A percentile compares a stretch with the other conserved stretches of the same genome.
Conservation (phyloP, 176 grass and related monocot genomes). For the Lolium perenne region DNA sequence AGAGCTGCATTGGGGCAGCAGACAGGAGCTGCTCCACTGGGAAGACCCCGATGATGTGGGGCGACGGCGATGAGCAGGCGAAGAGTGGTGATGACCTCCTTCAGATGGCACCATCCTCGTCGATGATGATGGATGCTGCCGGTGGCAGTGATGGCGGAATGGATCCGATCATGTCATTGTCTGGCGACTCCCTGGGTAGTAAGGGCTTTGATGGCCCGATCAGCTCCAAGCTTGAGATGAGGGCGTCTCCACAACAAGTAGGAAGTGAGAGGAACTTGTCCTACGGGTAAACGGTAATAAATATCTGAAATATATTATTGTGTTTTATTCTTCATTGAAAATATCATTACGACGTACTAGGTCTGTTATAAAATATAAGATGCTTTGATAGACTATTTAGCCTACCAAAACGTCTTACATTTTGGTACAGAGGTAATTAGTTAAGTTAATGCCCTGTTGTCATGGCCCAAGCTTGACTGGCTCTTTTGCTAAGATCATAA, state of each 20-base stretch:
- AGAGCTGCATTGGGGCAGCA: slow-evolving; percentile 38
- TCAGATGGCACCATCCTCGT: slow-evolving; percentile 41
- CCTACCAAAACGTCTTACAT: no score
- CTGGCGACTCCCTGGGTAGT: slow-evolving; percentile 55
- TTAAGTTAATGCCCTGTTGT: slow-evolving; percentile 36
- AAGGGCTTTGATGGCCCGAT: slow-evolving; percentile 55
- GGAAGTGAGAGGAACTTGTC: slow-evolving; percentile 73
- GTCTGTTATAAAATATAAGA: no score
- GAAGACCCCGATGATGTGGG: slow-evolving; percentile 75
- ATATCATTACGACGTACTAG: no score
- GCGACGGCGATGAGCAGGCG: slow-evolving; percentile 48
- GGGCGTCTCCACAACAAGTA: slow-evolving; percentile 61
- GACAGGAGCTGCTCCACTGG: slow-evolving; percentile 57
- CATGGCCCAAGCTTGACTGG: slow-evolving; percentile 33
- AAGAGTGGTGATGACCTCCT: slow-evolving; percentile 64
- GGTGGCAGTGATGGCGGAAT: slow-evolving; percentile 30
- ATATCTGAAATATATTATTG: neutral
- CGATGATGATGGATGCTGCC: slow-evolving; percentile 18
- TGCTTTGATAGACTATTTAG: no score
- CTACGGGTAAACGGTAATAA: slow-evolving; percentile 50
- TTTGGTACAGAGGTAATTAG: neutral
- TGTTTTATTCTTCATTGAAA: neutral
- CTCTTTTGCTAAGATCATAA: slow-evolving; percentile 6
- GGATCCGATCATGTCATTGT: slow-evolving; percentile 64
- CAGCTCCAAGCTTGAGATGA: slow-evolving; percentile 67